Base-by-base conservation (phyloP, 148 eudicot genomes). In the Cornus suecica region DNA sequence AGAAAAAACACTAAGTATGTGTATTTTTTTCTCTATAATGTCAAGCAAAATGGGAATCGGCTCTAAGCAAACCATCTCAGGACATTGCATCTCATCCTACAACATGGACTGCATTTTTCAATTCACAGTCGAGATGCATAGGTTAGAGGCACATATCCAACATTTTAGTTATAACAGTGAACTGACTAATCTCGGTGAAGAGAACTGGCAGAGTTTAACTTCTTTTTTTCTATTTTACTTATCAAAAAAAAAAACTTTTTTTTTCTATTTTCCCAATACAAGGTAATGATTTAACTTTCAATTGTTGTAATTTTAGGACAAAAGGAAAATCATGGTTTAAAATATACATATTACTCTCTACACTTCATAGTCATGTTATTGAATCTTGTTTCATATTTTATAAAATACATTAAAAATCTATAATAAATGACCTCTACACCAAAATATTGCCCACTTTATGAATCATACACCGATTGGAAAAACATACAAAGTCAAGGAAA, bases 401-500 rank as follows among this genome's bases (percentile, higher is more conserved):
- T 48, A 48, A 7, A 58, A 25, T 58, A 22, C 4, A 22, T 58
- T 48, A 10, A 58, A 8, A 37, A 37, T 48, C 54, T 48, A 6
- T 37, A 37, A 37, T 10, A 37, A 37, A 37, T 20, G 58, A 14
- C 8, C n/a, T 22, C 5, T 58, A 58, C 2, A n/a, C 61, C 62
- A 10, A 18, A 18, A 58, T n/a, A n/a, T 18, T 58, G 22, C 24
- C 62, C 1, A 58, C 23, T 3, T 3, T 28, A 72, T 1, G 65
- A n/a, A 27, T 16, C 10, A 30, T 41, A 42, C 7, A 48, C 13
- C 31, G 30, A 69, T 65, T 48, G 70, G 34, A 69, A 68, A 68
- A 74, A 63, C 85, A 71, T 89, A 92, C 99, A 89, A 87, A 80
- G 58, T 83, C 68, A 79, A 92, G 90, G 83, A 84, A 94, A 76